Evolutionary conservation across 495 filamentous ascomycete genomes (phyloP).

Genomic region (Pseudoneurospora amorphoporcata): DNA sequence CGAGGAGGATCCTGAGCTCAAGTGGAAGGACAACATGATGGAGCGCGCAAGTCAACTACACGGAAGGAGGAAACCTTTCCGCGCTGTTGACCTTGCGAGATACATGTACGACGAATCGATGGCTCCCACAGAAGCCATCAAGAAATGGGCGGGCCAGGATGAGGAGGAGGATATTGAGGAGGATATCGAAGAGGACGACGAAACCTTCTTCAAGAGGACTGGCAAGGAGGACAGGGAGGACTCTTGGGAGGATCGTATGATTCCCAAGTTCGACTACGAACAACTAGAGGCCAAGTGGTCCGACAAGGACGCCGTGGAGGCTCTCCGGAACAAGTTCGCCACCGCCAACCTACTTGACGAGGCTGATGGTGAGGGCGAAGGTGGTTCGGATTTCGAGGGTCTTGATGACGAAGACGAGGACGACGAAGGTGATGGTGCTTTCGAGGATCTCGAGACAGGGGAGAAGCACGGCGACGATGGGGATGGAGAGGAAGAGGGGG

Average conservation of each 20-base stretch:
- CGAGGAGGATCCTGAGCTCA: conserved; percentile 54
- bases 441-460: conserved; percentile 79
- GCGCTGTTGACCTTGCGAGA: conserved; percentile 68
- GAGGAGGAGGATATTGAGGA: conserved; percentile 40
- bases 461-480: conserved; percentile 42
- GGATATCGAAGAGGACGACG: conserved; percentile 52
- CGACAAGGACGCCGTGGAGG: conserved; percentile 63
- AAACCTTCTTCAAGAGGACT: conserved; percentile 70
- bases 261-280: conserved; percentile 73
- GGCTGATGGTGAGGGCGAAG: conserved; percentile 36
- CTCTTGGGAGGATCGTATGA: conserved; percentile 56
- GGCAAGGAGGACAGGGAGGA: conserved; percentile 55
- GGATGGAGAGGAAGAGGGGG: conserved; percentile 20
- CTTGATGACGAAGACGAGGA: conserved; percentile 59
- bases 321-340: conserved; percentile 62
- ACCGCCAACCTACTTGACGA: conserved; percentile 49
- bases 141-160: conserved; percentile 71
- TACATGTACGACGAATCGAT: conserved; percentile 82
- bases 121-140: conserved; percentile 61
- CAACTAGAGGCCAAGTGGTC: conserved; percentile 78
- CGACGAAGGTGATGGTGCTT: conserved; percentile 83
- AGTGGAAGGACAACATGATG: conserved; percentile 81
- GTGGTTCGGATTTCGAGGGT: conserved; percentile 37
- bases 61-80: conserved; percentile 54
- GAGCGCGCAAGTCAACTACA: conserved; percentile 66